phyloP scores from a whole-genome alignment of 352 stramenopile species.

The Globisporangium megalacanthum region DNA sequence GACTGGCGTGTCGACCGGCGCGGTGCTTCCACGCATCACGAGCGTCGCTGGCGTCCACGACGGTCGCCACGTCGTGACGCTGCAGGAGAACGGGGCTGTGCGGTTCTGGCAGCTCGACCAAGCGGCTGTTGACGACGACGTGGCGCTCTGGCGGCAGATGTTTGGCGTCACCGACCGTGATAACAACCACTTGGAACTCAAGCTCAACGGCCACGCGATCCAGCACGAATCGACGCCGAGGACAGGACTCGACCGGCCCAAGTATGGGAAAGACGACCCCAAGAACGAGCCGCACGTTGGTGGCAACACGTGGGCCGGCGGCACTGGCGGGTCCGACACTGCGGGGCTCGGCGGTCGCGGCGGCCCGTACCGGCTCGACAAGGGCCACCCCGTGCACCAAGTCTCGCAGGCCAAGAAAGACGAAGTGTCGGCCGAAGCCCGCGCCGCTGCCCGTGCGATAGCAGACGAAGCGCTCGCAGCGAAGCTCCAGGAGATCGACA shows the following conservation, averaged over 20 bases:
- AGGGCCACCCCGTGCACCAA: constrained; percentile 92
- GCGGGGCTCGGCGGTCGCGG: constrained; percentile 90
- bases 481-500: constrained; percentile 75
- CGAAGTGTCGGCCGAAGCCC: constrained; percentile 85
- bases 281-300: constrained; percentile 93
- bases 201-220: constrained; percentile 35
- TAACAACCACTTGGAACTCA: constrained; percentile 28
- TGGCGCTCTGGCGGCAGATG: constrained; percentile 63
- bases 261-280: constrained; percentile 92
- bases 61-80: constrained; percentile 39
- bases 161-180: constrained; percentile 26
- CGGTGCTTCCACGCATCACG: constrained; percentile 29
- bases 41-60: constrained; percentile 24
- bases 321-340: constrained; percentile 92
- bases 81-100: constrained; percentile 51
- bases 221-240: constrained; percentile 46
- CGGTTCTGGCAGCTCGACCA: constrained; percentile 63
- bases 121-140: constrained; percentile 33
- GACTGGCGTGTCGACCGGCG: background rate
- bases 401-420: constrained; percentile 92
- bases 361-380: constrained; percentile 93
- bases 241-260: constrained; percentile 75
- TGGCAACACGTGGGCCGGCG: constrained; percentile 93
- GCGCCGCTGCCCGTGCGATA: constrained; percentile 56
- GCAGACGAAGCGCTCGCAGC: constrained; percentile 68